These are phyloP conservation scores for Brassica cretica DNA, from an alignment of 345 rosid genomes.

Conservation along the genomic window DNA sequence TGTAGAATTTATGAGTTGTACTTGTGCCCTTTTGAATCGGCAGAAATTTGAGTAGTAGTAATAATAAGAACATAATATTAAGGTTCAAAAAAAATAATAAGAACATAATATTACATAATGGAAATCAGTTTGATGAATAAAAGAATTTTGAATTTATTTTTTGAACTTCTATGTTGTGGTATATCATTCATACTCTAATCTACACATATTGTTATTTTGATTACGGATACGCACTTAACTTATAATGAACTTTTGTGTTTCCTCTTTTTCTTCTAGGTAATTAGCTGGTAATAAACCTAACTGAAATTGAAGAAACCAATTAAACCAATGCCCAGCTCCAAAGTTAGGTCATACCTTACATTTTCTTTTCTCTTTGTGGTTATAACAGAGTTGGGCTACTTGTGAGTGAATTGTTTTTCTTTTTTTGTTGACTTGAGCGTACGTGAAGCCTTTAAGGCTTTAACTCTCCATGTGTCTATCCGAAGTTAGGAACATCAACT, in stretches of 20 bases:
- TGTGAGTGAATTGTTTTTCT: slow-evolving; percentile 12
- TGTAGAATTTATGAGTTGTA: slow-evolving; percentile 35
- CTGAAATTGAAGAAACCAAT: background rate
- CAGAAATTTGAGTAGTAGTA: background rate
- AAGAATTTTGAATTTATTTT: background rate
- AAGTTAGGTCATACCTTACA: background rate
- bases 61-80: background rate
- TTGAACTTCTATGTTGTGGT: background rate
- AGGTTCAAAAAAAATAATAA: background rate
- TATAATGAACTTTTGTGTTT: background rate
- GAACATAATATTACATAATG: background rate
- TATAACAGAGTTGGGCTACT: background rate
- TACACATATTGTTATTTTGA: background rate
- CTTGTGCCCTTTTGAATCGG: slow-evolving; percentile 37
- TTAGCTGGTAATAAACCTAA: background rate
- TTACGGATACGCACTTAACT: background rate
- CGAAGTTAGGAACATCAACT: slow-evolving; percentile 28
- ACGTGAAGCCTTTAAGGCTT: slow-evolving; percentile 2
- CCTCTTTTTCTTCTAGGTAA: background rate
- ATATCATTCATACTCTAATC: background rate
- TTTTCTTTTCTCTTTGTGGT: background rate
- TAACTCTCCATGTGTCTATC: slow-evolving; percentile 9
- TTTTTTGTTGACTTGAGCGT: slow-evolving; percentile 4
- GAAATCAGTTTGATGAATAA: background rate
- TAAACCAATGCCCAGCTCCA: background rate